Conservation (phyloP, 2,329 filamentous ascomycete genomes). For the Endocalyx cinctus region DNA sequence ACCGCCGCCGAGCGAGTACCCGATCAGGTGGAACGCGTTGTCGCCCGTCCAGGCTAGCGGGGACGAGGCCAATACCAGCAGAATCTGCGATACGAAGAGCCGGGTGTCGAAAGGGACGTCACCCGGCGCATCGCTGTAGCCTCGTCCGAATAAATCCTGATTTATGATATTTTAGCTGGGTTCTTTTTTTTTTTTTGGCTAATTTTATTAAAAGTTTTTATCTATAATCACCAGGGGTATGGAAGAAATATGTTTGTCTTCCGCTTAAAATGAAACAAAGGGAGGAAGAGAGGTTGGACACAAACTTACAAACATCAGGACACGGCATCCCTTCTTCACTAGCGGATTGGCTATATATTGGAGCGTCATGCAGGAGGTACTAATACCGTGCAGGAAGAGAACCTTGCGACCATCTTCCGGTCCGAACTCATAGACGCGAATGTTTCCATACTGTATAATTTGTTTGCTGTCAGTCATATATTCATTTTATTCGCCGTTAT, state of each 20-base stretch:
- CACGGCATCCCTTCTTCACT: slow-evolving; percentile 65
- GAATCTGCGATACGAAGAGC: slow-evolving; percentile 68
- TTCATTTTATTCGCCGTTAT: too few species aligned
- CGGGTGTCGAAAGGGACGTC: slow-evolving; percentile 67
- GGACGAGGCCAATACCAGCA: slow-evolving; percentile 67
- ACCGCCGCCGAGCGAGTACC: slow-evolving; percentile 79
- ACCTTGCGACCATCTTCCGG: slow-evolving; percentile 69
- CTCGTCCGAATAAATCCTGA: slow-evolving; percentile 67
- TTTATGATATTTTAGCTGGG: too few species aligned
- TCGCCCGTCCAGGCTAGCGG: slow-evolving; percentile 61
- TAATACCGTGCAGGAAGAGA: slow-evolving; percentile 77
- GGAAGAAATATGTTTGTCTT: slow-evolving; percentile 5
- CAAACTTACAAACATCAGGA: slow-evolving; percentile 66
- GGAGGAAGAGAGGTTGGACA: slow-evolving; percentile 3
- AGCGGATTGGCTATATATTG: slow-evolving; percentile 62
- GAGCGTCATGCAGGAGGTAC: slow-evolving; percentile 72
- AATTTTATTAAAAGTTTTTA: too few species aligned
- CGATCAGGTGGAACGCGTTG: slow-evolving; percentile 60
- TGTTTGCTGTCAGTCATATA: too few species aligned
- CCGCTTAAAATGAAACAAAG: slow-evolving; percentile 24
- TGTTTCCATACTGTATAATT: slow-evolving; percentile 56
- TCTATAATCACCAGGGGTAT: background rate
- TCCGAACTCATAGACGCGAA: slow-evolving; percentile 80
- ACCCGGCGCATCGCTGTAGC: slow-evolving; percentile 60
- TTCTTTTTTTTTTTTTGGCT: too few species aligned